phyloP scores from a whole-genome alignment of 306 rosid species.

The Rosa rugosa region DNA sequence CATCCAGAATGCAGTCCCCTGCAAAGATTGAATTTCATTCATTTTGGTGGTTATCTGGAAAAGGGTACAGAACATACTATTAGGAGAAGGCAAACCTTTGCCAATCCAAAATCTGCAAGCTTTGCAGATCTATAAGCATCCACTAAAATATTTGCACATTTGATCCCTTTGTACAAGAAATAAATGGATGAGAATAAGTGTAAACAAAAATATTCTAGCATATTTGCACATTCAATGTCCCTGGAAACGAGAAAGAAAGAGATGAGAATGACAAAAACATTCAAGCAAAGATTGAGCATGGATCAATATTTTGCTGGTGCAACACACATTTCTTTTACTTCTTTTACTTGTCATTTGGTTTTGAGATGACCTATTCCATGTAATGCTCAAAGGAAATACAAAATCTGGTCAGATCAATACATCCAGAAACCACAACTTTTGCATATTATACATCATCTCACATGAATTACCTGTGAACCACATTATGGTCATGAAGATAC shows the following conservation, averaged over 20 bases:
- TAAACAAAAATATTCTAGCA: too few relatives aligned
- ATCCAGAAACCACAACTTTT: not conserved
- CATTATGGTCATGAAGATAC: conserved; percentile 79
- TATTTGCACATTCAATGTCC: too few relatives aligned
- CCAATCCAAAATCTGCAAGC: conserved; percentile 96
- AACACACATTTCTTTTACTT: too few relatives aligned
- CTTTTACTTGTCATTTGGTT: too few relatives aligned
- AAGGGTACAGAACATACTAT: conserved; percentile 13
- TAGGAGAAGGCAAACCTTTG: conserved; percentile 32
- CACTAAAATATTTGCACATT: conserved; percentile 94
- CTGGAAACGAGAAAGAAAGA: too few relatives aligned
- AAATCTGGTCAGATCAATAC: not conserved
- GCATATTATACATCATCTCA: not conserved
- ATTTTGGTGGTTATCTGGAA: conserved; percentile 66
- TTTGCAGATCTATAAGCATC: conserved; percentile 81
- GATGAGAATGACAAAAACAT: too few relatives aligned
- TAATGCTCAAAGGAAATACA: not conserved
- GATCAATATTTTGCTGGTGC: too few relatives aligned
- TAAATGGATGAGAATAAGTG: not conserved
- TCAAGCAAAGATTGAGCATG: too few relatives aligned
- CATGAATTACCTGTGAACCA: conserved; percentile 70
- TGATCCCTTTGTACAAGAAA: conserved; percentile 62
- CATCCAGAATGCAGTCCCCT: conserved; percentile 85
- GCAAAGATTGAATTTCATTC: conserved; percentile 62
- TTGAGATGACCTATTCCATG: not conserved